phyloP scores from a whole-genome alignment of 2,329 filamentous ascomycete genomes.

The Pseudocercospora crystallina region DNA sequence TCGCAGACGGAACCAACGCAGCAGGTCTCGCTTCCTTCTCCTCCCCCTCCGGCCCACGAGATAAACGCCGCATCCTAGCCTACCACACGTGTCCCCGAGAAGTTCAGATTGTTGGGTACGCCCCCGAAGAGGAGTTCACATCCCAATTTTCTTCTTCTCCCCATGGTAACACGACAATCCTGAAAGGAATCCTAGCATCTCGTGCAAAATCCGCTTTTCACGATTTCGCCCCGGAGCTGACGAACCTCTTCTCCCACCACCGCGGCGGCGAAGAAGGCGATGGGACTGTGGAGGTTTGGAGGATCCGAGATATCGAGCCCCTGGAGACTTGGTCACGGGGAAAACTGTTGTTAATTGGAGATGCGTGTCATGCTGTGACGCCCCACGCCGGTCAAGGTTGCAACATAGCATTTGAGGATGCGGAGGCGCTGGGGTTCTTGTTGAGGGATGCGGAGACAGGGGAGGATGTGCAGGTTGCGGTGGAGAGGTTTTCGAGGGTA shows the following conservation, averaged over 20 bases:
- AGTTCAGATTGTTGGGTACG: constrained; percentile 11
- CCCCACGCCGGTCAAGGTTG: constrained; percentile 14
- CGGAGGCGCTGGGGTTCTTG: constrained; percentile 9
- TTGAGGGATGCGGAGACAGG: neutral
- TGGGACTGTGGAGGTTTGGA: constrained; percentile 15
- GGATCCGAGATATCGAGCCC: constrained; percentile 12
- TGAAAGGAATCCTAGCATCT: constrained; percentile 11
- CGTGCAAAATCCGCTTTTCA: constrained; percentile 6
- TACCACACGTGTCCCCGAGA: constrained; percentile 12
- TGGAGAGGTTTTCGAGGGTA: constrained; percentile 4
- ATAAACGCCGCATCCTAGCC: constrained; percentile 12
- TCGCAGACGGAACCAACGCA: constrained; percentile 4
- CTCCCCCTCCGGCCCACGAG: neutral
- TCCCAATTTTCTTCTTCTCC: too few relatives aligned
- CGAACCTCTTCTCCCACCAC: constrained; percentile 9
- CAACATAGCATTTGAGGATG: constrained; percentile 15
- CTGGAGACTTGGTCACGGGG: constrained; percentile 8
- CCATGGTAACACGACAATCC: constrained; percentile 13
- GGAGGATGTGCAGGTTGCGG: neutral
- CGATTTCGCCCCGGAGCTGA: constrained; percentile 3
- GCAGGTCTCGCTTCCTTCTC: constrained; percentile 12
- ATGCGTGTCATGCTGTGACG: constrained; percentile 9
- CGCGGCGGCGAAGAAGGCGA: neutral
- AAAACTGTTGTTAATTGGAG: constrained; percentile 8
- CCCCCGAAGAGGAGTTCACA: constrained; percentile 11